Evolutionary conservation across 2,329 filamentous ascomycete genomes (phyloP).

Genomic region (Zymoseptoria crescenta): DNA sequence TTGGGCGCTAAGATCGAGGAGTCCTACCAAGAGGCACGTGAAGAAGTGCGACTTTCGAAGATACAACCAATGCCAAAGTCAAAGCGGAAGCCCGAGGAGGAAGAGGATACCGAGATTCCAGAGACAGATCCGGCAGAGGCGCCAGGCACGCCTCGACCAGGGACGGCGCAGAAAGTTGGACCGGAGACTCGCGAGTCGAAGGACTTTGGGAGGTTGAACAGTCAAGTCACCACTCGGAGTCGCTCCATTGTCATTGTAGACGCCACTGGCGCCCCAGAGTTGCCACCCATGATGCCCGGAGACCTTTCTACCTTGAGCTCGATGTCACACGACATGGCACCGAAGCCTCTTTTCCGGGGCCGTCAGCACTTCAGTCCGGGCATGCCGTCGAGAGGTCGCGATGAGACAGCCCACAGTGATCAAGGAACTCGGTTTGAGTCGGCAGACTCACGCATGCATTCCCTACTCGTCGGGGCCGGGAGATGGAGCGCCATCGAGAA

Average conservation of each 20-base stretch:
- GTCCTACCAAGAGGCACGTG: slow-evolving; percentile 21
- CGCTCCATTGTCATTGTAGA: slow-evolving; percentile 87
- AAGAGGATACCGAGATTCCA: background rate
- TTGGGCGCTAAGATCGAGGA: slow-evolving; percentile 48
- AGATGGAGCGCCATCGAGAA: slow-evolving; percentile 12
- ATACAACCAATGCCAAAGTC: slow-evolving; percentile 2
- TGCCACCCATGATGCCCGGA: slow-evolving; percentile 15
- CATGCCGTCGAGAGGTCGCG: background rate
- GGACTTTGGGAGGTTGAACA: slow-evolving; percentile 29
- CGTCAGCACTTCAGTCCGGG: slow-evolving; percentile 2
- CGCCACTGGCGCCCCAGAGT: slow-evolving; percentile 49
- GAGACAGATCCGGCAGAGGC: slow-evolving; percentile 2
- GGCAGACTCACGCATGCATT: slow-evolving; percentile 19
- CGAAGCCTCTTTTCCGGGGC: slow-evolving; percentile 19
- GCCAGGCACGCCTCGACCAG: slow-evolving; percentile 9
- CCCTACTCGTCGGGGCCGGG: slow-evolving; percentile 18
- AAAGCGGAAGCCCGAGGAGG: background rate
- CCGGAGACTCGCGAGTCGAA: slow-evolving; percentile 3
- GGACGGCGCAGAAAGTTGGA: slow-evolving; percentile 8
- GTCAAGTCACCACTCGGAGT: slow-evolving; percentile 67
- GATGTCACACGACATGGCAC: slow-evolving; percentile 21
- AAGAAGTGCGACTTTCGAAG: slow-evolving; percentile 6
- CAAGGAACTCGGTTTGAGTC: slow-evolving; percentile 5
- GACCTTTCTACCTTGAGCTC: slow-evolving; percentile 22
- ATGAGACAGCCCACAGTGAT: background rate